phyloP scores from a whole-genome alignment of 148 eudicot genomes.

The Chenopodium berlandieri region DNA sequence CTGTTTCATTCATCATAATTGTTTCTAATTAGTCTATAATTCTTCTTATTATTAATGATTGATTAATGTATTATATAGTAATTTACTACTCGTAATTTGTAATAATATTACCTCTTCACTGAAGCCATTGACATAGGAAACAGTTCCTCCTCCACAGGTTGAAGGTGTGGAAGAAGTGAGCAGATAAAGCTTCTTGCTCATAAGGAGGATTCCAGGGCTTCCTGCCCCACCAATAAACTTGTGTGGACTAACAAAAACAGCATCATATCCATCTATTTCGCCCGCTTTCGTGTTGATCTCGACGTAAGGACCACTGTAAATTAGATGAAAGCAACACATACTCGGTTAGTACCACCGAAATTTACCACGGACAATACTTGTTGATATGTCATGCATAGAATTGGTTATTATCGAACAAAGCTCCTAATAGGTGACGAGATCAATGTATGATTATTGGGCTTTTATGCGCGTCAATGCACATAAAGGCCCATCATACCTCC shows the following conservation, averaged over 20 bases:
- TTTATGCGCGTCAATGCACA: too few species aligned
- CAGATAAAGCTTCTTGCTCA: conserved; percentile 45
- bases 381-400: too few species aligned
- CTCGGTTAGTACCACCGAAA: too few species aligned
- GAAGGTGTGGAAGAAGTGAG: conserved; percentile 37
- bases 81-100: too few species aligned
- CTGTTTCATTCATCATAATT: conserved; percentile 2
- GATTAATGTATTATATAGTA: too few species aligned
- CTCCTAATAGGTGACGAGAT: too few species aligned
- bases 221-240: conserved; percentile 52
- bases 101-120: conserved; percentile 30
- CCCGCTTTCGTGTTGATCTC: conserved; percentile 51
- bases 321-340: too few species aligned
- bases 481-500: too few species aligned
- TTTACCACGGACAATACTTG: too few species aligned
- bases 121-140: conserved; percentile 45
- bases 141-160: conserved; percentile 49
- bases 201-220: conserved; percentile 43
- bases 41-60: too few species aligned
- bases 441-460: too few species aligned
- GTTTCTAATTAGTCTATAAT: background rate
- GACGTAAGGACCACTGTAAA: conserved; percentile 40
- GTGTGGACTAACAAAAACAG: conserved; percentile 45
- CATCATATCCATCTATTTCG: conserved; percentile 48
- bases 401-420: too few species aligned